Evolutionary conservation across 139 green algal species (phyloP).

Genomic region (Tetraselmis striata): DNA sequence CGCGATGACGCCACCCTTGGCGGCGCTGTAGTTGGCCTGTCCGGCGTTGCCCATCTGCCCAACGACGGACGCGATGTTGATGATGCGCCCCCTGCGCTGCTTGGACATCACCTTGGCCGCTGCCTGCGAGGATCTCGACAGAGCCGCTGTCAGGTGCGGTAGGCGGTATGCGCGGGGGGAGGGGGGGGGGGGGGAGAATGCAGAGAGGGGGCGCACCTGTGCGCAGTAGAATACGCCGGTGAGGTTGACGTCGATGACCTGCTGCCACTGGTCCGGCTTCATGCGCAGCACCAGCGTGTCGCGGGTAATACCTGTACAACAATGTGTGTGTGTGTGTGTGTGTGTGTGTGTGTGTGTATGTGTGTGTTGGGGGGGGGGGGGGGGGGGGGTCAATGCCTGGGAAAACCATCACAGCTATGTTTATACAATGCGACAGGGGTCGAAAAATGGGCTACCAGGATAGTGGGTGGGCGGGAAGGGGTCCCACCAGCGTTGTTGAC

Average conservation of each 20-base stretch:
- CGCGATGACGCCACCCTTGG: conserved; percentile 84
- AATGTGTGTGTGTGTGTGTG: neutral
- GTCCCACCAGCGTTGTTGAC: conserved; percentile 94
- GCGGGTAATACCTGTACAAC: conserved; percentile 80
- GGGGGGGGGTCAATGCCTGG: neutral
- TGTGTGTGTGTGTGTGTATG: neutral
- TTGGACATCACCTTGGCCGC: conserved; percentile 91
- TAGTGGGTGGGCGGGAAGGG: neutral
- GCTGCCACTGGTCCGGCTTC: conserved; percentile 94
- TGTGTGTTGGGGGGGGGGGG: neutral
- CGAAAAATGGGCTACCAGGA: neutral
- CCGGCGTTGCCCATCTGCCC: conserved; percentile 90
- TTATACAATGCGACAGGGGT: neutral
- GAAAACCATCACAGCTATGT: too few species aligned
- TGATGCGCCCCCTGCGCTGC: conserved; percentile 79
- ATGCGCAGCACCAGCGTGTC: conserved; percentile 98
- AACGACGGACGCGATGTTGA: conserved; percentile 98
- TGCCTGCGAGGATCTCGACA: conserved; percentile 41
- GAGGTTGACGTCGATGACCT: conserved; percentile 97
- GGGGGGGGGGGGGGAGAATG: neutral
- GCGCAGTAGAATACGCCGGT: conserved; percentile 85
- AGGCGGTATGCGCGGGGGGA: neutral
- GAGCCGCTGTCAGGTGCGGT: too few species aligned
- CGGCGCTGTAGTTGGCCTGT: conserved; percentile 78
- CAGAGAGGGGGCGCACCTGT: conserved; percentile 45